phyloP scores from a whole-genome alignment of 2,329 filamentous ascomycete genomes.

The Fusarium buharicum region DNA sequence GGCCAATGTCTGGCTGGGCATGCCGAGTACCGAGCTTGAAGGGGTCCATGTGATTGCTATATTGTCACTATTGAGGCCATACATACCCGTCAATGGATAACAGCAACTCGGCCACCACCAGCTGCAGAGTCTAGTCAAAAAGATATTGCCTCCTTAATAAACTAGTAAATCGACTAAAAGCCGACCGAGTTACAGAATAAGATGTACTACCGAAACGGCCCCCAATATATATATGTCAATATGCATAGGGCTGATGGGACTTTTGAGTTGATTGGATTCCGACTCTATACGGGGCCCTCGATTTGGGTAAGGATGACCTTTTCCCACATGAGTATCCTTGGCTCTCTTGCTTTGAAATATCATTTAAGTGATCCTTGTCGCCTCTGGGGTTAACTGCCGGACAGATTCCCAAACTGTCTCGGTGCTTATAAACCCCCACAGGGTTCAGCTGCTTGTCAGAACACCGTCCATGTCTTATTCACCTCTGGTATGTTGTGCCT shows the following conservation, averaged over 20 bases:
- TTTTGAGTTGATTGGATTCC: neutral
- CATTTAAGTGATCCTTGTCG: neutral
- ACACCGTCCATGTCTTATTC: constrained; percentile 25
- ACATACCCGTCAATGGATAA: neutral
- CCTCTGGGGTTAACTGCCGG: too few species aligned
- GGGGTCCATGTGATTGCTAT: too few species aligned
- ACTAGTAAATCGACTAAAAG: too few species aligned
- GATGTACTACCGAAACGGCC: neutral
- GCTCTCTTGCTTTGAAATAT: neutral
- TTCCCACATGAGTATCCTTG: neutral
- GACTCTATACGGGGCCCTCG: neutral
- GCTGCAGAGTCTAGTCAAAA: neutral
- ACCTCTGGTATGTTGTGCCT: constrained; percentile 28
- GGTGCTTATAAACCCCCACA: neutral
- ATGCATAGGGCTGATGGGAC: neutral
- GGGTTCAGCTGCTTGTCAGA: neutral
- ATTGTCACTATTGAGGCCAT: neutral
- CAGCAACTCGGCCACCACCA: neutral
- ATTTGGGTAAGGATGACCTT: neutral
- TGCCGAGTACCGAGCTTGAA: too few species aligned
- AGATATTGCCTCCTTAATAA: neutral
- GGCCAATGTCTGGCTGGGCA: too few species aligned
- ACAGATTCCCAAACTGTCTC: constrained; percentile 6
- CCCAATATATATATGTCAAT: constrained; percentile 1
- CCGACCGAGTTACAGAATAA: neutral